Base-by-base conservation (phyloP, 192 early-diverging fungal species). In the Backusella parvicylindrica region DNA sequence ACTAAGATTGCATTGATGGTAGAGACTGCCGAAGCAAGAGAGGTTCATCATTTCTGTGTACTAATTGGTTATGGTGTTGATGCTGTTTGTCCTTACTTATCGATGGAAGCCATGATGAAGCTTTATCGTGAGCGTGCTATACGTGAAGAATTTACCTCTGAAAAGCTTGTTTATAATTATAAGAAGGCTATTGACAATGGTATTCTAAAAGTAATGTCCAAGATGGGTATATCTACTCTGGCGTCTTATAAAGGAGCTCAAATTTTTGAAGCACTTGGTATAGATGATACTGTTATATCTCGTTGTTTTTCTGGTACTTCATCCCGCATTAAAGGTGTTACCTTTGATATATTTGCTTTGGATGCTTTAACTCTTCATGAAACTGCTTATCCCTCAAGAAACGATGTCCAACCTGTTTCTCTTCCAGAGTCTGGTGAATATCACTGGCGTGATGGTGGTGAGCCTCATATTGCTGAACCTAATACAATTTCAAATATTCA, bases 211-310 rank as follows among this genome's bases (percentile, higher is more conserved):
- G 97, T 99, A 66, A 99, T 98, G 97, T 98, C 97, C 79, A 99
- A 99, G 87, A 99, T 99, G 98, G 98, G 98, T 72, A 98, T 99
- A 66, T 98, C 96, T 9, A 98, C 98, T 21, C 84, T 99, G 56
- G 95, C 97, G 84, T 93, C 91, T 13, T 99, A 99, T 89, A 98
- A 98, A 86, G 98, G 96, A 71, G 98, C 98, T 18, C 98, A 99
- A 87, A 97, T 98, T 76, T 99, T 99, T 81, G 98, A 99, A 79
- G 95, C 95, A 18, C 89, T 99, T 35, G 98, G 98, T 76, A 77
- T 99, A 1, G 95, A 96, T 74, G 85, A 89, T 32, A 86, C 92
- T 37, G 97, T 99, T 37, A 92, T 99, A 70, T 84, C 89, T 41
- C 89, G 90, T 64, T 99, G 97, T 82, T 99, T 99, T 85, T 90